Evolutionary conservation across 441 rosid genomes (phyloP).

Genomic region (Viola pubescens): DNA sequence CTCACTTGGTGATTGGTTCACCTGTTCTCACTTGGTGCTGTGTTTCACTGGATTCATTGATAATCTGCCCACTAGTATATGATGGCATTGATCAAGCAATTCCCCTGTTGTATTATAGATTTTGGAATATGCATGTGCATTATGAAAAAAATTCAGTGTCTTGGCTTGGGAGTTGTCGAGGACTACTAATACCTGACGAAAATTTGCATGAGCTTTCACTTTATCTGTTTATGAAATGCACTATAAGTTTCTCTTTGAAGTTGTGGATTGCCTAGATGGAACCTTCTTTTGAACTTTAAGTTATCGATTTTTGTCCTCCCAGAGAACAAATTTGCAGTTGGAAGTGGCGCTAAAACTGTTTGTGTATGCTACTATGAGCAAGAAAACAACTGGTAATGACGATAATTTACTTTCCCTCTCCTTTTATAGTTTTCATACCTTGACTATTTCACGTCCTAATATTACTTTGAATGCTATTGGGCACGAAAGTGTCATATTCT

Average conservation of each 20-base stretch:
- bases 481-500: not conserved
- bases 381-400: conserved; percentile 89
- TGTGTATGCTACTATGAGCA: conserved; percentile 96
- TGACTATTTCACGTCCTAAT: not conserved
- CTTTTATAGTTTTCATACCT: conserved; percentile 1
- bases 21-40: too few species aligned
- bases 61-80: too few species aligned
- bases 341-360: conserved; percentile 96
- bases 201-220: not conserved
- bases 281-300: not conserved
- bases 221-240: not conserved
- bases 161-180: too few species aligned
- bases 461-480: conserved; percentile 7
- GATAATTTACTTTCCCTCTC: conserved; percentile 7
- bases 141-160: too few species aligned
- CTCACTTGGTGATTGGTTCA: not conserved
- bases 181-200: not conserved
- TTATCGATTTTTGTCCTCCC: conserved; percentile 8
- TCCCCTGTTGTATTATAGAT: too few species aligned
- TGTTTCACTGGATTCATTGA: too few species aligned
- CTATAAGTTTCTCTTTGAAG: too few species aligned
- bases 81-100: too few species aligned
- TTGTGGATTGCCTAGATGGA: too few species aligned
- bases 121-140: too few species aligned
- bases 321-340: conserved; percentile 98